Evolutionary conservation across 495 filamentous ascomycete genomes (phyloP).

Genomic region (Schizothecium vesticola): DNA sequence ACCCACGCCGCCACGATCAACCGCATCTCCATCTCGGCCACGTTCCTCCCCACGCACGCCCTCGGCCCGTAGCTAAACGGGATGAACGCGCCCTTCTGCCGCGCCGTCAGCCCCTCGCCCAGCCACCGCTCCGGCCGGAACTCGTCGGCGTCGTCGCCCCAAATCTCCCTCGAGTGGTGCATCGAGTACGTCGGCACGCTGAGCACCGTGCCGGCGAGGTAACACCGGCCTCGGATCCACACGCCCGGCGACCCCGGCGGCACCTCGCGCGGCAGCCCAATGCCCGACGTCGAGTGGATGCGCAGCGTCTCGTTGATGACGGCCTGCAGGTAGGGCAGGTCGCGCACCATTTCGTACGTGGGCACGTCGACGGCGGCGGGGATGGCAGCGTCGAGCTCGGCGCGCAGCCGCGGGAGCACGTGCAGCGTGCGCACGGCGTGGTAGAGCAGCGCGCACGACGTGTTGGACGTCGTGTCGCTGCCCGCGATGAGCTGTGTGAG

Average conservation of each 20-base stretch:
- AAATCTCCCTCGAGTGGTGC: conserved; percentile 76
- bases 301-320: conserved; percentile 89
- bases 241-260: conserved; percentile 52
- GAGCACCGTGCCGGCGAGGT: conserved; percentile 69
- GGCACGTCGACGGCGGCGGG: conserved; percentile 59
- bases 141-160: conserved; percentile 73
- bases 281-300: conserved; percentile 81
- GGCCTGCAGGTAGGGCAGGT: conserved; percentile 70
- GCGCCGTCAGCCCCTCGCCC: conserved; percentile 44
- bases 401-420: conserved; percentile 65
- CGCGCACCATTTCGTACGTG: conserved; percentile 62
- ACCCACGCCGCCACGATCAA: conserved; percentile 75
- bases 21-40: conserved; percentile 90
- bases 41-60: conserved; percentile 77
- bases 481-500: conserved; percentile 88
- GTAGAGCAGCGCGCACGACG: conserved; percentile 79
- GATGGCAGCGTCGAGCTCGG: conserved; percentile 65
- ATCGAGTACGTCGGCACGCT: conserved; percentile 84
- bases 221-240: conserved; percentile 51
- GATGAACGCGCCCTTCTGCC: conserved; percentile 74
- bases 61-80: conserved; percentile 80
- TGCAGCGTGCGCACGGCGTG: conserved; percentile 65
- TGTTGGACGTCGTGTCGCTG: conserved; percentile 86
- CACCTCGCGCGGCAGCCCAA: conserved; percentile 80
- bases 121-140: conserved; percentile 77